phyloP scores from a whole-genome alignment of 2,329 filamentous ascomycete species.

The Reticulascus tulasneorum region DNA sequence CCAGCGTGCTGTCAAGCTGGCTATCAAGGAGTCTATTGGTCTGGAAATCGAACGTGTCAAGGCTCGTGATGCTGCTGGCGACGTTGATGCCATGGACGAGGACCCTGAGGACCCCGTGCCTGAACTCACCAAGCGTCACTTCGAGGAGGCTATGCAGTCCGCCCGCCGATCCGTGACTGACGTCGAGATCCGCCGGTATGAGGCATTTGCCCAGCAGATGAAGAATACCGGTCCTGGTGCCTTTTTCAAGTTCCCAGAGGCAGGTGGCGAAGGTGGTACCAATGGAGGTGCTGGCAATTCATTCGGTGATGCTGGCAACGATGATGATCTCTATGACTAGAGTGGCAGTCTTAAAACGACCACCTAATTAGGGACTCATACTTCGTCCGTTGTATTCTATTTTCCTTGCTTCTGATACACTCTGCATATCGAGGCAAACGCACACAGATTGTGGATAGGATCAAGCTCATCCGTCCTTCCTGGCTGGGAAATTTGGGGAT shows the following conservation, averaged over 20 bases:
- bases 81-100: conserved; percentile 82
- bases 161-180: conserved; percentile 92
- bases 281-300: conserved; percentile 54
- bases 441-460: conserved; percentile 8
- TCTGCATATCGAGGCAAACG: conserved; percentile 25
- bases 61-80: conserved; percentile 80
- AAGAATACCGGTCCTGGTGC: conserved; percentile 95
- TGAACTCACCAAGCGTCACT: conserved; percentile 92
- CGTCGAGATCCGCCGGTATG: conserved; percentile 96
- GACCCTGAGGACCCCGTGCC: conserved; percentile 89
- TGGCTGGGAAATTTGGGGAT: conserved; percentile 6
- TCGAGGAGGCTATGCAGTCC: conserved; percentile 97
- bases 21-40: conserved; percentile 94
- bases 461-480: conserved; percentile 5
- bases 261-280: conserved; percentile 64
- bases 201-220: conserved; percentile 98
- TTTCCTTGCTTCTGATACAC: conserved; percentile 30
- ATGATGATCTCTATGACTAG: conserved; percentile 97
- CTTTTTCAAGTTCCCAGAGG: conserved; percentile 95
- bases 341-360: conserved; percentile 20
- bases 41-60: conserved; percentile 86
- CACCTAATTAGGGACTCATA: conserved; percentile 12
- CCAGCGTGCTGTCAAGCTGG: conserved; percentile 97
- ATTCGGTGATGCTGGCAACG: conserved; percentile 84
- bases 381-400: conserved; percentile 46